Evolutionary conservation across 163 green algal genomes (phyloP), one percentile per base, ranked within the genome.

Genomic region (Chloromonas sp.): DNA sequence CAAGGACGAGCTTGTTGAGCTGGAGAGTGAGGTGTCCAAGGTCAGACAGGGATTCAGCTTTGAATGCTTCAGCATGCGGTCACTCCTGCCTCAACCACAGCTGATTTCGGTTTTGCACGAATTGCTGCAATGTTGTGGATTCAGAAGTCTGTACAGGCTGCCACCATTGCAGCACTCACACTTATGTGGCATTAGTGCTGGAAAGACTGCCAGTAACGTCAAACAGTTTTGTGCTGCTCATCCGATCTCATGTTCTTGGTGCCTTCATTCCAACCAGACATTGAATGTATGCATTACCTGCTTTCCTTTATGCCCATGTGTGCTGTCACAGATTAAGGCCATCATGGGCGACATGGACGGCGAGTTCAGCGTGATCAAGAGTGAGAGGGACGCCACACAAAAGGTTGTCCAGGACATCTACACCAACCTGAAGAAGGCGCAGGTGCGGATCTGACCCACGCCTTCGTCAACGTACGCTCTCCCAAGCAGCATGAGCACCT

Each of bases 341-440:
- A 77, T 89, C 3, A 88, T 92, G 11, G 81, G 71, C 1, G 91
- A 92, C 84, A 86, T 94, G 85, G 89, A 90, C n/a, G 57, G 71
- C 60, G 87, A 92, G 85, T 89, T 92, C 61, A 77, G 61, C 78
- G 89, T 93, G 71, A 85, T 94, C 15, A 88, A 89, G 71, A 81
- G 81, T 0, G 91, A 94, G 87, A 88, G 91, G 59, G 86, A 92
- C 71, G 85, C 88, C 70, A 88, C 89, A 58, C 79, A 85, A n/a
- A 84, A 82, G 81, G 88, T 94, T 74, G 90, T 93, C 57, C 84
- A 89, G 58, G 88, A 91, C 77, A 84, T 88, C 66, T 87, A 77
- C 1, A 59, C 8, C 36, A 83, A 89, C 79, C 81, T 88, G 1
- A 83, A 83, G 15, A 82, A 82, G 60, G 79, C 79, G 1, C 58